Evolutionary conservation across 140 eudicot species (phyloP), one percentile per base, ranked within the genome.

Genomic region (Ambrosia hybrid): DNA sequence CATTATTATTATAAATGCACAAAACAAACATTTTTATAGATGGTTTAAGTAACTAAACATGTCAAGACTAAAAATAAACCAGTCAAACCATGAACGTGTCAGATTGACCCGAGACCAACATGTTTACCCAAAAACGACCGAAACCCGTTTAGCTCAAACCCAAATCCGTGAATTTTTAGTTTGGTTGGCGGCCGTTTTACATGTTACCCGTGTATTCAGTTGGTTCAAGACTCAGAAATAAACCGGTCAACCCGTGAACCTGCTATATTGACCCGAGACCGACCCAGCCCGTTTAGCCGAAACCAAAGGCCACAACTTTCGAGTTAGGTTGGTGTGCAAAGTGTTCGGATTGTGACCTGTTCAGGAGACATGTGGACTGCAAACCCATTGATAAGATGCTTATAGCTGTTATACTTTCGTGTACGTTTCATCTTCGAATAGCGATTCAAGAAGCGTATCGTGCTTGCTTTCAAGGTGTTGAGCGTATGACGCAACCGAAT

Each of bases 381-480:
- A 72, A 94, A 94, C 14, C 97, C 99, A 57, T 94, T 94, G 76
- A 94, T 86, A 17, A 94, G 92, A 76, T 90, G 99, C 49, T 85
- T 83, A 81, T 94, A 94, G 85, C 99, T 94, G 75, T 94, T n/a
- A 94, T 75, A 94, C 73, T 79, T 94, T 94, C 73, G 84, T 85
- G 91, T 88, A 94, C 34, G 92, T 77, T 36, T 91, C 96, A 30
- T 72, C 81, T 10, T 83, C 88, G 70, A 94, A 94, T 52, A 94
- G 76, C 60, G 84, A 51, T 51, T 80, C 97, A 15, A 94, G 96
- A 73, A 94, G 91, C 86, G 74, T 80, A 81, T 90, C 96, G 59
- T 94, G 99, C 51, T 81, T 88, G 69, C 80, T 84, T 76, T 82
- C 95, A 61, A 94, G 92, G 76, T 94, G 95, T 59, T 76, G 87